phyloP scores from a whole-genome alignment of 2,329 filamentous ascomycete species.

The Emericellopsis cladophorae region DNA sequence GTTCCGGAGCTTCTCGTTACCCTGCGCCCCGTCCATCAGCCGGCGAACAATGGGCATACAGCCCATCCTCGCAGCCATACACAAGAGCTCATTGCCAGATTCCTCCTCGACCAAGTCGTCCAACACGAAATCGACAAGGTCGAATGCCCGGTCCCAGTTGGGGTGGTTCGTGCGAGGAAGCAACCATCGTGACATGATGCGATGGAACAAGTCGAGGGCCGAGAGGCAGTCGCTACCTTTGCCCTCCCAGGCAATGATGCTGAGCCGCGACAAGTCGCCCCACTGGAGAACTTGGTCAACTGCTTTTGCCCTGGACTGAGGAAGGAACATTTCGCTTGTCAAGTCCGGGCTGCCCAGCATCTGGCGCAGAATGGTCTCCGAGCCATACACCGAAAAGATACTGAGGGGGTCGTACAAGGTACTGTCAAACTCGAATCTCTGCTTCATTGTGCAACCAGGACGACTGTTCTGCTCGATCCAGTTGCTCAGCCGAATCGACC shows the following conservation, averaged over 20 bases:
- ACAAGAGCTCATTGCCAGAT: constrained; percentile 12
- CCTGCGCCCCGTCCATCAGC: constrained; percentile 6
- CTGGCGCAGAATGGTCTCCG: constrained; percentile 13
- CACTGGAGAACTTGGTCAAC: constrained; percentile 13
- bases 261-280: constrained; percentile 12
- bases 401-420: constrained; percentile 19
- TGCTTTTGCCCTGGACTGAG: constrained; percentile 6
- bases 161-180: not conserved
- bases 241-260: constrained; percentile 7
- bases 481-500: constrained; percentile 15
- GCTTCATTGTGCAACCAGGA: constrained; percentile 14
- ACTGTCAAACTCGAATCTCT: constrained; percentile 16
- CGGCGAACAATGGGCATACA: constrained; percentile 11
- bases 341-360: constrained; percentile 12
- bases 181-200: constrained; percentile 5
- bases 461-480: constrained; percentile 18
- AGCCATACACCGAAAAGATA: constrained; percentile 19
- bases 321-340: constrained; percentile 5
- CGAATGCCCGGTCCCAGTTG: constrained; percentile 2
- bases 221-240: constrained; percentile 8
- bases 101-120: constrained; percentile 10
- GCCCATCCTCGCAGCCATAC: constrained; percentile 9
- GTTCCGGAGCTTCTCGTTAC: not conserved
- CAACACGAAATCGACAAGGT: not conserved
- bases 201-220: constrained; percentile 7